A percentile compares a stretch with the other conserved stretches of the same genome.
phyloP scores from a whole-genome alignment of 2,329 filamentous ascomycete genomes.

The Fusarium longipes region DNA sequence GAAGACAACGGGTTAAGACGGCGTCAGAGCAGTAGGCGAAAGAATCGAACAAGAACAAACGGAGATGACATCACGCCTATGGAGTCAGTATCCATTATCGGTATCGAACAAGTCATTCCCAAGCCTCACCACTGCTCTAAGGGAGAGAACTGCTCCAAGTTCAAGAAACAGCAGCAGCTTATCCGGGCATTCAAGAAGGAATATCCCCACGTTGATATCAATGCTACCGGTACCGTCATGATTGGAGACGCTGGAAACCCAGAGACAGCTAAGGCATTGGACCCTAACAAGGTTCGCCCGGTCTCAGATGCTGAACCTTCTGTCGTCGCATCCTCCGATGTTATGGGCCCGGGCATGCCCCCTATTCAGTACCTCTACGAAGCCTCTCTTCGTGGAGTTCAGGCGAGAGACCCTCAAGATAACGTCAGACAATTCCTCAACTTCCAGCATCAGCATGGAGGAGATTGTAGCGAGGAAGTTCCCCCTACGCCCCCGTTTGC shows the following conservation, averaged over 20 bases:
- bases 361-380: conserved; percentile 79
- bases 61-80: conserved; percentile 78
- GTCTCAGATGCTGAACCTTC: conserved; percentile 82
- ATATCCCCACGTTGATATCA: conserved; percentile 71
- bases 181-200: conserved; percentile 80
- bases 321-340: conserved; percentile 89
- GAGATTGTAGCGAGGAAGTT: conserved; percentile 62
- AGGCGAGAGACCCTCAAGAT: conserved; percentile 85
- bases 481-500: conserved; percentile 77
- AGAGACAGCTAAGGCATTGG: conserved; percentile 68
- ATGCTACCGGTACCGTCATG: conserved; percentile 74
- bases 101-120: conserved; percentile 88
- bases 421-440: conserved; percentile 91
- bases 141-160: conserved; percentile 87
- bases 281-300: conserved; percentile 70
- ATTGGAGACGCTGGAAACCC: conserved; percentile 85
- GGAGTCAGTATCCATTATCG: conserved; percentile 90
- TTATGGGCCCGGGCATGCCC: conserved; percentile 78
- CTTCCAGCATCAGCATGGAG: conserved; percentile 73
- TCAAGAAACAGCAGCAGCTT: conserved; percentile 80
- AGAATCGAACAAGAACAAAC: conserved; percentile 54
- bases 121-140: conserved; percentile 87
- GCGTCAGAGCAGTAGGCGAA: conserved; percentile 56
- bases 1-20: conserved; percentile 51
- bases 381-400: conserved; percentile 75